These are phyloP conservation scores for Erodium trifolium DNA, from an alignment of 441 rosid genomes.

Conservation along the genomic window DNA sequence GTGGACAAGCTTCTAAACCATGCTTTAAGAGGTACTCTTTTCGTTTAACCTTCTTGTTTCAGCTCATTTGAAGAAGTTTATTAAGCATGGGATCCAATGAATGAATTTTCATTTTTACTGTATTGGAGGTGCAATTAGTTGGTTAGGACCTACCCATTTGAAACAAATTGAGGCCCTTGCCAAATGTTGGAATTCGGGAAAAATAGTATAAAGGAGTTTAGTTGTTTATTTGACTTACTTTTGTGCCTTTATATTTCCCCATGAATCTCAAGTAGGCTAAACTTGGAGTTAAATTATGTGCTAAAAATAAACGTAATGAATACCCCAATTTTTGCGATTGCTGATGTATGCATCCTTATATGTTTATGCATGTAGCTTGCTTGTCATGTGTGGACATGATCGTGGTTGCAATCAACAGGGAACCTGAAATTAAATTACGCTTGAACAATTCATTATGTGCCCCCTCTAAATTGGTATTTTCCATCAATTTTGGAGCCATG, in stretches of 20 bases:
- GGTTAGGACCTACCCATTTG: too few species aligned
- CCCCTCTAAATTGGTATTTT: background rate
- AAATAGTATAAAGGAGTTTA: too few species aligned
- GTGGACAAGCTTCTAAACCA: conserved; percentile 34
- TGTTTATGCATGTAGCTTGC: background rate
- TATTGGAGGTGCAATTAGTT: too few species aligned
- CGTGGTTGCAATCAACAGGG: background rate
- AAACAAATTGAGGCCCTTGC: too few species aligned
- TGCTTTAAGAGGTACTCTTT: conserved; percentile 49
- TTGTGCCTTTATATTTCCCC: too few species aligned
- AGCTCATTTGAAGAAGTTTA: background rate
- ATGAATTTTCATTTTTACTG: background rate
- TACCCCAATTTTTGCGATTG: background rate
- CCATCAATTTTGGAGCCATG: too few species aligned
- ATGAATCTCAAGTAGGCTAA: too few species aligned
- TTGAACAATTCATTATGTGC: background rate
- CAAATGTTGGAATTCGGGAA: too few species aligned
- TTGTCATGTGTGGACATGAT: background rate
- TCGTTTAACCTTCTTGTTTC: background rate
- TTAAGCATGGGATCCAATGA: conserved; percentile 1
- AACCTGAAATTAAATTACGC: too few species aligned
- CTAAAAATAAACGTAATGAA: too few species aligned
- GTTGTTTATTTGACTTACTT: too few species aligned
- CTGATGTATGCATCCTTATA: background rate
- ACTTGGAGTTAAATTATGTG: too few species aligned